Base-by-base conservation (phyloP, 1,284 basidiomycete species). In the Flammula alnicola region DNA sequence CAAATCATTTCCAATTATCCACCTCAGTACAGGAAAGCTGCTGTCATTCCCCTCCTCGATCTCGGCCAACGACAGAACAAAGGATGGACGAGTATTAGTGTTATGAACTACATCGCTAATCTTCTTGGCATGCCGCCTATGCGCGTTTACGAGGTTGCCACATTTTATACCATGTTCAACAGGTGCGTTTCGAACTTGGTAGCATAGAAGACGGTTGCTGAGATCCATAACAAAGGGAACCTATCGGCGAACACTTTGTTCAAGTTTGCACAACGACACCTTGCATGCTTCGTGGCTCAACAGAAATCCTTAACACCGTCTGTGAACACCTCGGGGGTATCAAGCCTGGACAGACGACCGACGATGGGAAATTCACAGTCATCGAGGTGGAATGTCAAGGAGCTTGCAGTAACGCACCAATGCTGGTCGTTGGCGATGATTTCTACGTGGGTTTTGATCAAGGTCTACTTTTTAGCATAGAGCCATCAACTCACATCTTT, bases 81-180 rank as follows among this genome's bases (percentile, higher is more conserved):
- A 63, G 95, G 94, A 62, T 99, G 94, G 93, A 96, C 95, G n/a
- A 94, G 90, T 66, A 96, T 99, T 62, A 93, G 90, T 63, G 95
- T 96, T 55, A 99, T 99, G 96, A 98, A 99, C 75, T 93, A 95
- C 63, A 89, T 99, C 39, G 96, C 96, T 2, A 86, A 88, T 56
- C 74, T 96, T 30, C 80, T 99, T 46, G 93, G 93, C 65, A 93
- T 99, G 86, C 93, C 92, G 6, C 92, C 93, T 47, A 99, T 99
- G 97, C 88, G 96, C 14, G 97, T 99, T 5, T 99, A 99, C 71
- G 97, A 99, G 75, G 97, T 99, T 44, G 96, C 97, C 10, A 97
- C 95, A 9, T 99, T 99, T 77, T 99, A 99, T 74, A 99, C 96
- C 59, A 98, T 99, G 96, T 98, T 94, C 79, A 97, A 96, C 77